Percentiles rank a stretch among this genome's conserved stretches.
phyloP scores from a whole-genome alignment of 2,329 filamentous ascomycete species.

The Cylindrodendrum hubeiense region DNA sequence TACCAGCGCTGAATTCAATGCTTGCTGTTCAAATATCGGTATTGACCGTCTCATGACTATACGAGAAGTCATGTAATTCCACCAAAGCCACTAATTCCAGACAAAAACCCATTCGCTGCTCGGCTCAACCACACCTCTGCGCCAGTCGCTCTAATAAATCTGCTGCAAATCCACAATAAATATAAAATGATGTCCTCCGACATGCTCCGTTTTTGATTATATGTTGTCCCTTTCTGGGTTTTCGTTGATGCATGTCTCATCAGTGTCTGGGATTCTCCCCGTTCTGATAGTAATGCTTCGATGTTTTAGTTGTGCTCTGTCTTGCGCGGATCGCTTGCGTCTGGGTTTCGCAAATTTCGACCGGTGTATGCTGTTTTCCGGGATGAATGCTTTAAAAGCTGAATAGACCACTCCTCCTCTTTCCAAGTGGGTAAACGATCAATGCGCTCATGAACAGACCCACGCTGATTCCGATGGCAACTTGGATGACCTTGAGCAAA shows the following conservation, averaged over 20 bases:
- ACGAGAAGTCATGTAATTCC: neutral
- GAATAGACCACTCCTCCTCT: slow-evolving; percentile 69
- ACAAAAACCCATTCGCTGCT: slow-evolving; percentile 31
- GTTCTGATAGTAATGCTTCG: neutral
- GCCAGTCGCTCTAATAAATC: slow-evolving; percentile 29
- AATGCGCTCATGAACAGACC: slow-evolving; percentile 69
- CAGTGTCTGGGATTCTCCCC: neutral
- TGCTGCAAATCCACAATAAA: slow-evolving; percentile 8
- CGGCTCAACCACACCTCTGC: slow-evolving; percentile 16
- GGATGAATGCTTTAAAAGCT: slow-evolving; percentile 56
- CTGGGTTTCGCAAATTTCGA: neutral
- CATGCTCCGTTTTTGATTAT: slow-evolving; percentile 4
- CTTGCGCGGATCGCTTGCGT: neutral
- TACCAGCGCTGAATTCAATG: slow-evolving; percentile 9
- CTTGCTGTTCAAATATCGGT: neutral
- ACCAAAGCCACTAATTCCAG: neutral
- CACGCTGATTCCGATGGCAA: slow-evolving; percentile 73
- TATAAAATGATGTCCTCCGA: neutral
- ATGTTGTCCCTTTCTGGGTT: slow-evolving; percentile 11
- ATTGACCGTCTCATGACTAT: slow-evolving; percentile 4
- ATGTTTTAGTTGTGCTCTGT: neutral
- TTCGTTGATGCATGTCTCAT: neutral
- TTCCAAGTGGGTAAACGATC: slow-evolving; percentile 68
- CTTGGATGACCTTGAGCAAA: slow-evolving; percentile 69
- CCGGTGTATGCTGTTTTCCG: neutral